A percentile compares a stretch with the other conserved stretches of the same genome.
Evolutionary conservation across 2,329 filamentous ascomycete species (phyloP).

Genomic region (Waltergamsia citrina): DNA sequence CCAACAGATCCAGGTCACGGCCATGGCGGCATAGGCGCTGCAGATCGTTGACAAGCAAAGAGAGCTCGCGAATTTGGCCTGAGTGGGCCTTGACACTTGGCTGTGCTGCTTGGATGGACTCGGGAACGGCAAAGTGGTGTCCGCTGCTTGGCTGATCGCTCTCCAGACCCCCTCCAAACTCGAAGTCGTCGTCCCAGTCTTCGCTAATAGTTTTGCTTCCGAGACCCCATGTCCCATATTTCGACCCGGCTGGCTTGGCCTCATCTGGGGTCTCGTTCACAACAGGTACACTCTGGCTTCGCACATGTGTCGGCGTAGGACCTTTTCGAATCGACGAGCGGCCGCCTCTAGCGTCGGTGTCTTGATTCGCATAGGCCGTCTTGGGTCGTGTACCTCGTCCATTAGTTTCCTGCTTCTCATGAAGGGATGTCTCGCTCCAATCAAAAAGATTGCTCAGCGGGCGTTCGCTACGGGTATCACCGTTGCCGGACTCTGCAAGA

Average conservation of each 20-base stretch:
- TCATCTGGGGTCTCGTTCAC: conserved; percentile 52
- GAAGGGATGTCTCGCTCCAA: conserved; percentile 59
- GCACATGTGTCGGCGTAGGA: conserved; percentile 60
- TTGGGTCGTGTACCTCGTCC: conserved; percentile 55
- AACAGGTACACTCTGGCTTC: conserved; percentile 74
- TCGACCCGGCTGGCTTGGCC: conserved; percentile 45
- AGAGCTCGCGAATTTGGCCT: conserved; percentile 73
- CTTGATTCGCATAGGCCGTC: conserved; percentile 70
- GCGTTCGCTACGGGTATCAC: conserved; percentile 28
- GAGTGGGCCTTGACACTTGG: conserved; percentile 76
- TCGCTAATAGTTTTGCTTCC: conserved; percentile 73
- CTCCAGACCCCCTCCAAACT: conserved; percentile 48
- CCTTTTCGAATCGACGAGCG: conserved; percentile 57
- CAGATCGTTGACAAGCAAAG: conserved; percentile 71
- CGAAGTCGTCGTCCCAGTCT: conserved; percentile 86
- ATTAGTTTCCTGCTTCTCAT: conserved; percentile 51
- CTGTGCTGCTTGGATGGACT: conserved; percentile 72
- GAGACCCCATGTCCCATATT: conserved; percentile 76
- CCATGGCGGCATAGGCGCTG: conserved; percentile 68
- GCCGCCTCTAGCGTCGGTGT: conserved; percentile 60
- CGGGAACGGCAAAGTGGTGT: conserved; percentile 43
- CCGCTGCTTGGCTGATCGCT: conserved; percentile 24
- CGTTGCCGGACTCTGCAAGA: conserved; percentile 16
- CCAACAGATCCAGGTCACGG: conserved; percentile 54
- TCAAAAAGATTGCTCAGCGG: conserved; percentile 66